Percentiles rank a stretch among this genome's conserved stretches.
Conservation (phyloP, 148 eudicot species). For the Persicaria tinctoria region DNA sequence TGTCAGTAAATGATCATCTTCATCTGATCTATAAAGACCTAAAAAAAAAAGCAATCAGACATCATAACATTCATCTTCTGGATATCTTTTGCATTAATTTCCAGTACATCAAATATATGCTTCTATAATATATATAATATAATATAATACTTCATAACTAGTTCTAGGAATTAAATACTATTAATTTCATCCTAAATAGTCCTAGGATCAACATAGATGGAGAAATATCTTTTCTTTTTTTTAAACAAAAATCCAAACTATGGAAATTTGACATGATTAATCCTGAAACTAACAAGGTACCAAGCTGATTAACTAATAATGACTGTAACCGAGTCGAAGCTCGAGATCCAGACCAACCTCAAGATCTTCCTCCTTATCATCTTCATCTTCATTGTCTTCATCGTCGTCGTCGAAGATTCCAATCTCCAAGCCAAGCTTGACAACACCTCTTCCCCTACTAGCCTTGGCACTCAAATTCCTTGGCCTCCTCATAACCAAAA, state of each 20-base stretch:
- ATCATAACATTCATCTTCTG: not conserved
- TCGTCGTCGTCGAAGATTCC: constrained; percentile 24
- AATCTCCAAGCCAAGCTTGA: constrained; percentile 49
- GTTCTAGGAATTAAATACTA: not conserved
- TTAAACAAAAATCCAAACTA: not conserved
- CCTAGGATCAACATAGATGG: not conserved
- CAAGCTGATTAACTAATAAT: not conserved
- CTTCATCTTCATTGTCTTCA: constrained; percentile 15
- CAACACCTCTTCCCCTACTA: constrained; percentile 13
- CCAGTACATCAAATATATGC: not conserved
- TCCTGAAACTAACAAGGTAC: not conserved
- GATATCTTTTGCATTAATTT: not conserved
- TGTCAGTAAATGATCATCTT: constrained; percentile 7
- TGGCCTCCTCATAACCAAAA: constrained; percentile 6
- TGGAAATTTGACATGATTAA: not conserved
- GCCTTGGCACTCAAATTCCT: constrained; percentile 12
- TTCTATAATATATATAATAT: not conserved
- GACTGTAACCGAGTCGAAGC: constrained; percentile 58
- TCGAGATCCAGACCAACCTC: constrained; percentile 46
- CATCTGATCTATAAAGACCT: not conserved
- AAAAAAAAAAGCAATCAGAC: not conserved
- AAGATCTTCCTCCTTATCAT: not conserved
- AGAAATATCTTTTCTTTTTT: not conserved
- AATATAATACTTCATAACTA: not conserved
- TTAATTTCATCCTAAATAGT: not conserved